Base-by-base conservation (phyloP, 306 rosid genomes). In the Luffa aegyptiaca region DNA sequence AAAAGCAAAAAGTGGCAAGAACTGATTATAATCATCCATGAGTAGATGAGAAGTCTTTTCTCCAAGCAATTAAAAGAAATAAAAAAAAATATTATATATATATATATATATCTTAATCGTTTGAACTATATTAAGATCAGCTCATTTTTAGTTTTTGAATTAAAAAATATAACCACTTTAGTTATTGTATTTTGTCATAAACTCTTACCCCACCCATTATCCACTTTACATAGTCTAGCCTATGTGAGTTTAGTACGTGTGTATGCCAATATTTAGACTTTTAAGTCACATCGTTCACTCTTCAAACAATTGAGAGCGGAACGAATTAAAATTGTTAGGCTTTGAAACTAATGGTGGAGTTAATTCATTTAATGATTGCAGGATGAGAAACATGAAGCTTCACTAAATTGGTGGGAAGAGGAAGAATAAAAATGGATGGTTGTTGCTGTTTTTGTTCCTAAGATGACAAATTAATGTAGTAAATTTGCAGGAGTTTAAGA, bases 381-480 rank as follows among this genome's bases (percentile, higher is more conserved):
- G 98, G 93, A 52, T 87, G 82, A 90, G 87, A 85, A 87, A 88
- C 85, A 21, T 91, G 85, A 92, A 80, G 78, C 90, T 90, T 79
- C 82, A 87, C 63, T 92, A 89, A 90, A 82, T 48, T 11, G 64
- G 31, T 18, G 37, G 65, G 8, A 56, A 37, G 37, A 76, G 53
- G 80, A 76, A 76, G 55, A 56, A 55, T 11, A 12, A 55, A 52
- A 7, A 44, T 77, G 17, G 56, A 20, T 17, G 31, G 26, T n/a
- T 26, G 14, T 42, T 69, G 33, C 17, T 42, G 33, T 42, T 69
- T 66, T 42, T 41, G 12, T 14, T 35, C 8, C 16, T 39, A 17
- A 37, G 33, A 66, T 66, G 13, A 41, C 49, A 39, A 10, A 16
- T 39, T 37, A 3, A 13, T 65, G 48, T 65, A 39, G 26, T 8